Conservation (phyloP, 768 basidiomycete species). For the Suillus ampliporus region DNA sequence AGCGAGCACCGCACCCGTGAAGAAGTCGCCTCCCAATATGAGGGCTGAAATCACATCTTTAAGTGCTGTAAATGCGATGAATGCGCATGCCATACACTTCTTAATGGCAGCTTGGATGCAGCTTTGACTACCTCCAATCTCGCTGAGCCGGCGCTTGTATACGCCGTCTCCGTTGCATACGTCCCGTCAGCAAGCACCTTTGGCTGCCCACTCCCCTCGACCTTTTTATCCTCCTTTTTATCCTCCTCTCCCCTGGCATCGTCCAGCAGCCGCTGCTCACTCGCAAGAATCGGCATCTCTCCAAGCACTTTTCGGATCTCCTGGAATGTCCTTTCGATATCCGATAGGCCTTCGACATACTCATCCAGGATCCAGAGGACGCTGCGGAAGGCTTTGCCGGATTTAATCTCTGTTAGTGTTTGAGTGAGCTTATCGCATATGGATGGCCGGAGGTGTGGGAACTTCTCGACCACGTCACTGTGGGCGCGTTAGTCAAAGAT, state of each 20-base stretch:
- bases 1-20: slow-evolving; percentile 91
- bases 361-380: slow-evolving; percentile 99
- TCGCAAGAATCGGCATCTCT: slow-evolving; percentile 94
- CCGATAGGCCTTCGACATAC: slow-evolving; percentile 72
- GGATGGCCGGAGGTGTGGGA: slow-evolving; percentile 81
- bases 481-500: slow-evolving; percentile 8
- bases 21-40: slow-evolving; percentile 95
- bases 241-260: slow-evolving; percentile 63
- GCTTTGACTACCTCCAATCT: slow-evolving; percentile 83
- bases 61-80: background rate
- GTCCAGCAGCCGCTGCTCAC: slow-evolving; percentile 83
- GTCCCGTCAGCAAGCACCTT: slow-evolving; percentile 94
- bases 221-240: slow-evolving; percentile 42
- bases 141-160: slow-evolving; percentile 62
- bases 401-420: slow-evolving; percentile 87
- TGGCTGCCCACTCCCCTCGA: slow-evolving; percentile 57
- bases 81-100: slow-evolving; percentile 54
- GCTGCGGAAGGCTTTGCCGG: slow-evolving; percentile 95
- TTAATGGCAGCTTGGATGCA: slow-evolving; percentile 87
- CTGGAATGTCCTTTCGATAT: slow-evolving; percentile 74
- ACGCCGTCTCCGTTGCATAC: slow-evolving; percentile 96
- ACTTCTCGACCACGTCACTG: slow-evolving; percentile 97
- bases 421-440: slow-evolving; percentile 86
- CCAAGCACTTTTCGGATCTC: slow-evolving; percentile 88
- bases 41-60: slow-evolving; percentile 54